These are phyloP conservation scores for Penicillium soppii DNA, from an alignment of 495 filamentous ascomycete species.

Conservation along the genomic window DNA sequence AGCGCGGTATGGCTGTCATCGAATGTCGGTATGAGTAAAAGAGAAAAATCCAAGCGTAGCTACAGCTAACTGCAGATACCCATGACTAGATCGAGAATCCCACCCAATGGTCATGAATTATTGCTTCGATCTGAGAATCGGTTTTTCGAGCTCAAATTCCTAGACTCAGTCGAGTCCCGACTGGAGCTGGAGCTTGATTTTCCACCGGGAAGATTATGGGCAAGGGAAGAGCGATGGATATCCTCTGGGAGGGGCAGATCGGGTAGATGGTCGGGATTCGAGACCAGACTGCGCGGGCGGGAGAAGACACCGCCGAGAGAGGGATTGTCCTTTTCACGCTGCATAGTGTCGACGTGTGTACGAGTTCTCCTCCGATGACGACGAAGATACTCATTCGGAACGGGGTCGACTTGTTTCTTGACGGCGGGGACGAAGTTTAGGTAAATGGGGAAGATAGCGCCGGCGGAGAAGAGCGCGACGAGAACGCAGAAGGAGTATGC, in stretches of 20 bases:
- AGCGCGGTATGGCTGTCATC: not conserved
- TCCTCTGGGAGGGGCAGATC: slow-evolving; percentile 25
- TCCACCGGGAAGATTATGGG: not conserved
- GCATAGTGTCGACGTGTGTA: slow-evolving; percentile 13
- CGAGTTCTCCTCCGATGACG: slow-evolving; percentile 30
- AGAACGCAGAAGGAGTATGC: slow-evolving; percentile 56
- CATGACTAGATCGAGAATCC: not conserved
- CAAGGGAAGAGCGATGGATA: slow-evolving; percentile 3
- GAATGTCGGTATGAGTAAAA: not conserved
- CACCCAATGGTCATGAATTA: not conserved
- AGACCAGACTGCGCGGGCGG: slow-evolving; percentile 37
- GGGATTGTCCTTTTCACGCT: slow-evolving; percentile 36
- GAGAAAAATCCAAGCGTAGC: not conserved
- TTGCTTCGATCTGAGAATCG: not conserved
- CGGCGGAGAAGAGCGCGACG: slow-evolving; percentile 57
- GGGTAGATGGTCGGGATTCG: slow-evolving; percentile 30
- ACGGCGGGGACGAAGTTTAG: slow-evolving; percentile 55
- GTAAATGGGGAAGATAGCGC: slow-evolving; percentile 59
- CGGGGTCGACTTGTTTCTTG: slow-evolving; percentile 61
- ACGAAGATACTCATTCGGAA: slow-evolving; percentile 46
- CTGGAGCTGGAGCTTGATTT: not conserved
- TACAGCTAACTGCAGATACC: too few species aligned
- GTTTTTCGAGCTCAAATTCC: not conserved
- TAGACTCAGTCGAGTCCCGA: not conserved
- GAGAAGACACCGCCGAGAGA: slow-evolving; percentile 38